Evolutionary conservation across 2,329 filamentous ascomycete species (phyloP).

Genomic region (Alternaria dauci): DNA sequence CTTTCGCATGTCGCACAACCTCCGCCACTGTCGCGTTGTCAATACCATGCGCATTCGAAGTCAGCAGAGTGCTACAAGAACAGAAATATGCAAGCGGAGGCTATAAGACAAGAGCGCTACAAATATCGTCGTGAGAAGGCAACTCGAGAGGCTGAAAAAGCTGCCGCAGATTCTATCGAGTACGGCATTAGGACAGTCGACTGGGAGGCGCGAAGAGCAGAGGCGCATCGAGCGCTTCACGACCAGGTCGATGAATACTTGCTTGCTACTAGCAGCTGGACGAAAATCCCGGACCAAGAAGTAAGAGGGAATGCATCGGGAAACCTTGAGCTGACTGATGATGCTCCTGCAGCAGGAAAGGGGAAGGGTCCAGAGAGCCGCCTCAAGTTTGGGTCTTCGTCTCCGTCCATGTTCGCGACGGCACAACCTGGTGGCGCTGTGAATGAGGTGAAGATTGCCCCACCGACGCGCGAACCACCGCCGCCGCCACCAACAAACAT

Average conservation of each 20-base stretch:
- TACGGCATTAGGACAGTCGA: not conserved
- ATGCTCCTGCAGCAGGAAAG: not conserved
- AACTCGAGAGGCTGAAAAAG: not conserved
- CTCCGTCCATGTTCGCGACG: not conserved
- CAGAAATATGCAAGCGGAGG: not conserved
- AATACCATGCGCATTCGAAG: constrained; percentile 21
- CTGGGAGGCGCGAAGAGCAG: constrained; percentile 2
- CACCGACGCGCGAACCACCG: not conserved
- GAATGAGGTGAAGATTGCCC: not conserved
- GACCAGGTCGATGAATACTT: not conserved
- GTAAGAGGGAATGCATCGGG: fast-evolving
- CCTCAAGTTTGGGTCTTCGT: too few species aligned
- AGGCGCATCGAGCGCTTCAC: not conserved
- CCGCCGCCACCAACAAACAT: not conserved
- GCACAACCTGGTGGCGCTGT: not conserved
- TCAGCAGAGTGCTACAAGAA: constrained; percentile 18
- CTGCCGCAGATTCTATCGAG: not conserved
- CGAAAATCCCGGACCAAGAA: fast-evolving
- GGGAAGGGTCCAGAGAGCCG: not conserved
- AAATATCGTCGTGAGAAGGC: not conserved
- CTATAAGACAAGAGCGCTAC: not conserved
- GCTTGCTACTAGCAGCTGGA: not conserved
- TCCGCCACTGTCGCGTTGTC: not conserved
- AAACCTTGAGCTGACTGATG: not conserved
- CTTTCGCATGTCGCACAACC: not conserved